Evolutionary conservation across 2,329 filamentous ascomycete species (phyloP).

Genomic region (Trichoderma oligosporum): DNA sequence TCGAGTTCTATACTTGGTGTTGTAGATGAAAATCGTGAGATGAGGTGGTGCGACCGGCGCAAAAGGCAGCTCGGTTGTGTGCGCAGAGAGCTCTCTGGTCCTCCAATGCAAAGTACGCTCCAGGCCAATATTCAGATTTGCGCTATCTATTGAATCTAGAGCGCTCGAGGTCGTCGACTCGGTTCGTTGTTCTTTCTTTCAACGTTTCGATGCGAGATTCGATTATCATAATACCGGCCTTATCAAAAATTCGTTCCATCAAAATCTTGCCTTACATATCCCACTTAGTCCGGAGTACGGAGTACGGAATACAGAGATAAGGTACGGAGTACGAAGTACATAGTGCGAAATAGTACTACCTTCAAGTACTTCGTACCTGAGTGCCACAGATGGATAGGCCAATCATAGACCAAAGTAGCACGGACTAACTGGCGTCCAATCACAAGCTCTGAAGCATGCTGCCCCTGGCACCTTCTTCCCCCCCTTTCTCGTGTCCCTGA

Average conservation of each 20-base stretch:
- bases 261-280: slow-evolving; percentile 13
- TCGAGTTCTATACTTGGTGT: slow-evolving; percentile 3
- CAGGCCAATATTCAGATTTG: neutral
- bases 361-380: neutral
- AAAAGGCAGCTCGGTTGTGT: slow-evolving; percentile 4
- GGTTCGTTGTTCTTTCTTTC: neutral
- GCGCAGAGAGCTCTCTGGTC: neutral
- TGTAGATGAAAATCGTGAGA: too few relatives aligned
- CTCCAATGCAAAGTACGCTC: neutral
- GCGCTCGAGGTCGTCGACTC: neutral
- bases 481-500: slow-evolving; percentile 38
- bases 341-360: too few relatives aligned
- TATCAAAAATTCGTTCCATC: too few relatives aligned
- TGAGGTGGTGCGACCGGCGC: slow-evolving; percentile 2
- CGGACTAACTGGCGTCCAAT: slow-evolving; percentile 30
- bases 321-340: too few relatives aligned
- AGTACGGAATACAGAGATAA: too few relatives aligned
- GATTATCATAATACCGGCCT: slow-evolving; percentile 1
- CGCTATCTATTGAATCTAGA: neutral
- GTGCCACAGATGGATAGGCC: slow-evolving; percentile 24
- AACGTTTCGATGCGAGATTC: neutral
- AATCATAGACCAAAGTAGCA: slow-evolving; percentile 24
- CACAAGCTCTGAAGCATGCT: slow-evolving; percentile 26
- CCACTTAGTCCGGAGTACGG: neutral
- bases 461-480: slow-evolving; percentile 35